Evolutionary conservation across 1,284 basidiomycete genomes (phyloP).

Genomic region (Singerocomus inundabilis): DNA sequence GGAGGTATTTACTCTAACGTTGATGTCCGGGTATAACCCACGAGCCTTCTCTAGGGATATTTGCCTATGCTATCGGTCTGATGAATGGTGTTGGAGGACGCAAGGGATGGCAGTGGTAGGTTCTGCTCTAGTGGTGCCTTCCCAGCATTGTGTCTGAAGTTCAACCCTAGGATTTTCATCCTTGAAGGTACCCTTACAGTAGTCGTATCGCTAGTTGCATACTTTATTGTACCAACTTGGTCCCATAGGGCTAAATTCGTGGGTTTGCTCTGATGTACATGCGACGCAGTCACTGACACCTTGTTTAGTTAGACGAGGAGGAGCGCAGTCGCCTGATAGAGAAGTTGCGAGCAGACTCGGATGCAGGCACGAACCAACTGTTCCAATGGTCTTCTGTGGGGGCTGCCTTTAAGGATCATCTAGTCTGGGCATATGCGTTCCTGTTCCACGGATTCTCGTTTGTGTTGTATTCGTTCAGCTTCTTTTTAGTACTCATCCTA

Average conservation of each 20-base stretch:
- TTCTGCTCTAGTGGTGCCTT: not conserved
- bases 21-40: not conserved
- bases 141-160: not conserved
- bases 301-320: constrained; percentile 42
- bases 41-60: constrained; percentile 39
- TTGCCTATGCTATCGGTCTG: constrained; percentile 55
- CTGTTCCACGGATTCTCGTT: constrained; percentile 68
- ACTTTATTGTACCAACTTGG: constrained; percentile 59
- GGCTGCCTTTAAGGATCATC: constrained; percentile 55
- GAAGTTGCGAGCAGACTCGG: constrained; percentile 51
- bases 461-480: constrained; percentile 52
- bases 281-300: not conserved
- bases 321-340: constrained; percentile 49
- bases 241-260: constrained; percentile 56
- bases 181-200: constrained; percentile 57
- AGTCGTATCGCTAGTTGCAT: constrained; percentile 46
- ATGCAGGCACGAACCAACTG: constrained; percentile 48
- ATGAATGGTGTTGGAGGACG: constrained; percentile 60
- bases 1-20: constrained; percentile 39
- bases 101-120: constrained; percentile 53
- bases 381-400: constrained; percentile 52
- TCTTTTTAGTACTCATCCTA: constrained; percentile 46
- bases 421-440: constrained; percentile 64
- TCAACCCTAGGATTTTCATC: constrained; percentile 53
- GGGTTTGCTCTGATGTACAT: constrained; percentile 14